Evolutionary conservation across 148 eudicot genomes (phyloP).

Genomic region (Vaccinium darrowii): DNA sequence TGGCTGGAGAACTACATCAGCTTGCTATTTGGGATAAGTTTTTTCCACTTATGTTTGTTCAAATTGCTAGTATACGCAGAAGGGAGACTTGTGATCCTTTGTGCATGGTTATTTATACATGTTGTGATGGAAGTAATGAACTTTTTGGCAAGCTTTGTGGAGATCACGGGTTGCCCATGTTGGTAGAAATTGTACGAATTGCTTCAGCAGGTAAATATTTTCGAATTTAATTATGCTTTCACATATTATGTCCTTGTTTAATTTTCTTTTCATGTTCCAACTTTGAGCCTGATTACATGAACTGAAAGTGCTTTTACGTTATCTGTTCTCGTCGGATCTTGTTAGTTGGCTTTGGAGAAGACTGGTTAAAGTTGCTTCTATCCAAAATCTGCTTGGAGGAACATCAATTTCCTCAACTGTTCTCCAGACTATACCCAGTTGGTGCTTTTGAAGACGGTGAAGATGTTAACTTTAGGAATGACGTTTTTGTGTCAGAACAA

Average conservation of each 20-base stretch:
- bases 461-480: conserved; percentile 15
- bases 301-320: neutral
- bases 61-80: conserved; percentile 49
- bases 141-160: conserved; percentile 39
- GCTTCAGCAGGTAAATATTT: conserved; percentile 49
- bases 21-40: conserved; percentile 59
- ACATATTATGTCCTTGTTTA: neutral
- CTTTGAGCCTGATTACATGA: conserved; percentile 4
- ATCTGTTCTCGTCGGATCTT: neutral
- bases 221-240: neutral
- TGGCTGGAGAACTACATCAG: conserved; percentile 68
- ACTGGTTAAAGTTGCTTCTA: conserved; percentile 71
- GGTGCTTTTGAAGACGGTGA: conserved; percentile 18
- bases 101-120: conserved; percentile 70
- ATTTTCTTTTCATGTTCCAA: neutral
- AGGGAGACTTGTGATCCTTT: conserved; percentile 77
- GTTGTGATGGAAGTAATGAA: conserved; percentile 44
- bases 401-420: conserved; percentile 44
- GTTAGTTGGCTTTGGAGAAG: conserved; percentile 67
- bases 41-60: conserved; percentile 49
- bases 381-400: conserved; percentile 67
- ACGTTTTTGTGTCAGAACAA: conserved; percentile 49
- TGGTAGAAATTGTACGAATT: conserved; percentile 56
- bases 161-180: conserved; percentile 46
- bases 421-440: conserved; percentile 29